Evolutionary conservation across 768 basidiomycete species (phyloP).

Genomic region (Kondoa malvinella): DNA sequence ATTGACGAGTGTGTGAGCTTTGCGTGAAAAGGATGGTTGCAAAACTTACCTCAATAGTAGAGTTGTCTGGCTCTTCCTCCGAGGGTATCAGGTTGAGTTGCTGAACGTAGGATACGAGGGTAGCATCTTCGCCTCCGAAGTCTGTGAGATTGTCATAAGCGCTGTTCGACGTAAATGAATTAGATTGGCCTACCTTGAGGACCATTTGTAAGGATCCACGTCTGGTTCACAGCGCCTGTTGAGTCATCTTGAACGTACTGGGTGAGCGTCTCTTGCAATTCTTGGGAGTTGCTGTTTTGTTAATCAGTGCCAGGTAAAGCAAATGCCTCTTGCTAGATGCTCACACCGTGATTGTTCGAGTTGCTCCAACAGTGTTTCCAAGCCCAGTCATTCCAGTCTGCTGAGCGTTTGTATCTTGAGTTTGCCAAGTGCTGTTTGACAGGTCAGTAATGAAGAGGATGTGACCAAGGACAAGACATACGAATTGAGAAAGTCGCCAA

Average conservation of each 20-base stretch:
- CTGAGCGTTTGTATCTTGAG: background rate
- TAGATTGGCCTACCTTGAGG: background rate
- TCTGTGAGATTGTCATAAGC: background rate
- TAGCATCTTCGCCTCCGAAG: background rate
- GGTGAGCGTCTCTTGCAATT: background rate
- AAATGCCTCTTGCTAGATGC: too few relatives aligned
- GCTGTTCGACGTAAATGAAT: background rate
- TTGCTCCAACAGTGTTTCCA: background rate
- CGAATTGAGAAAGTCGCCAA: background rate
- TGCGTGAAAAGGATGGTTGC: background rate
- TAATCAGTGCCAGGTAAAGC: background rate
- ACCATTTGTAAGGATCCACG: background rate
- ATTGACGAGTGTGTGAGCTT: background rate
- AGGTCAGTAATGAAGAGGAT: background rate
- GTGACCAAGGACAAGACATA: background rate
- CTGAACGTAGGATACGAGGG: background rate
- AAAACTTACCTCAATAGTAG: background rate
- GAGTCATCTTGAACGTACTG: background rate
- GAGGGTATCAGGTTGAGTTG: background rate
- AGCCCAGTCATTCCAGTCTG: background rate
- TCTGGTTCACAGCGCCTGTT: background rate
- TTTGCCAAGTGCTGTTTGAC: background rate
- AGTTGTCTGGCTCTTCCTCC: background rate
- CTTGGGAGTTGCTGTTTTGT: background rate
- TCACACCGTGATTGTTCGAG: background rate